Evolutionary conservation across 2,329 filamentous ascomycete species (phyloP), one percentile per base, ranked within the genome.

Genomic region (Paecilomyces sp.): DNA sequence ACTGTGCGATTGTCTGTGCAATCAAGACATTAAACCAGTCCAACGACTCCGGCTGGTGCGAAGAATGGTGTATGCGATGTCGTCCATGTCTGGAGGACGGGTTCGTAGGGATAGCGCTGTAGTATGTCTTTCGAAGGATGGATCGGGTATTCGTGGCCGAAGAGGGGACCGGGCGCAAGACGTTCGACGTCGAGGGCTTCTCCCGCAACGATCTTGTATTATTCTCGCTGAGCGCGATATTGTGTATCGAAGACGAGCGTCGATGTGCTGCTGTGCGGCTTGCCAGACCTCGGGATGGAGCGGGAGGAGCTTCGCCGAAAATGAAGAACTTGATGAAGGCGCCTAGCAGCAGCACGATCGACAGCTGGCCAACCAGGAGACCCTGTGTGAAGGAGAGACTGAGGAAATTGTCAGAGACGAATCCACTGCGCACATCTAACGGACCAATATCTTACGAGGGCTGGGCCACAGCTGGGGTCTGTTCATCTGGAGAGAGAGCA

Each of bases 281-380:
- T 52, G 89, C 80, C 7, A 90, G 83, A 12, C 91, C 90, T 22
- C 89, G 90, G 58, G 88, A 86, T 64, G 96, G 92, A 62, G 91
- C 83, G 1, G 90, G 91, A 0, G 92, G 91, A 4, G 91, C 87
- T 72, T 97, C 94, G 67, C 94, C 94, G 72, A 99, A 97, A 71
- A 99, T 97, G 84, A 99, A 99, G 85, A 97, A 99, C 74, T 96
- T 96, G 76, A 99, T 97, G 77, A 99, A 97, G 66, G 89, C 91
- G 64, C 92, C 92, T 62, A 99, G 86, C 47, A 99, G 83, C 25
- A 97, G 80, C 13, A 96, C 90, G 54, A 99, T 90, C 1, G 92
- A 96, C 57, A 99, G 82, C 75, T 99, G 94, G 56, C 94, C 94
- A 33, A 97, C 82, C 55, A 99, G 86, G 67, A 99, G 88, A 30